These are phyloP conservation scores for Lipomyces kockii DNA, from an alignment of 805 yeast genomes.

Conservation along the genomic window DNA sequence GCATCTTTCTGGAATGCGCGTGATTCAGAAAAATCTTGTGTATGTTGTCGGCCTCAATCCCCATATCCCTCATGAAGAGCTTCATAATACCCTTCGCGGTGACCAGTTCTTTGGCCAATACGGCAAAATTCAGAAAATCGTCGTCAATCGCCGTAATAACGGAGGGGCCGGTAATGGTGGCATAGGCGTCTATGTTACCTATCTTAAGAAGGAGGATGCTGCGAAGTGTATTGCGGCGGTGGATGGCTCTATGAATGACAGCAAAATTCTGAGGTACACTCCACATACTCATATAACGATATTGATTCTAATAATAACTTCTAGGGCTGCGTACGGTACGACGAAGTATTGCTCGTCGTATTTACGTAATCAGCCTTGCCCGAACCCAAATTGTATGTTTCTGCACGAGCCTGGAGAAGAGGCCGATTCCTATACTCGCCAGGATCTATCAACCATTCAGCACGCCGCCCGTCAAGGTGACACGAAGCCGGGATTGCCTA, in stretches of 20 bases:
- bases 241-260: constrained; percentile 91
- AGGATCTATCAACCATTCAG: constrained; percentile 75
- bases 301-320: constrained; percentile 1
- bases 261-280: constrained; percentile 66
- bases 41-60: constrained; percentile 96
- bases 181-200: constrained; percentile 94
- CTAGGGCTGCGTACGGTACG: constrained; percentile 93
- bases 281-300: not conserved
- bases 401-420: constrained; percentile 99
- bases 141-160: constrained; percentile 78
- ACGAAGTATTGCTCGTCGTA: constrained; percentile 98
- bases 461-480: constrained; percentile 47
- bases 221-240: constrained; percentile 89
- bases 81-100: constrained; percentile 78
- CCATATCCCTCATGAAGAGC: constrained; percentile 79
- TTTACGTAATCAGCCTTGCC: constrained; percentile 92
- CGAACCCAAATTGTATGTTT: constrained; percentile 98
- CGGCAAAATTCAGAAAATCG: constrained; percentile 92
- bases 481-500: constrained; percentile 33
- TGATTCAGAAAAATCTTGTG: constrained; percentile 95
- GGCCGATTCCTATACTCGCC: constrained; percentile 93
- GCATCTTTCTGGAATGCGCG: constrained; percentile 93
- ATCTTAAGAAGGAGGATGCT: constrained; percentile 92
- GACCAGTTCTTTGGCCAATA: constrained; percentile 98
- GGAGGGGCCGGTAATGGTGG: constrained; percentile 69